Evolutionary conservation across 2,329 filamentous ascomycete genomes (phyloP).

Genomic region (Microsporum audouinii): DNA sequence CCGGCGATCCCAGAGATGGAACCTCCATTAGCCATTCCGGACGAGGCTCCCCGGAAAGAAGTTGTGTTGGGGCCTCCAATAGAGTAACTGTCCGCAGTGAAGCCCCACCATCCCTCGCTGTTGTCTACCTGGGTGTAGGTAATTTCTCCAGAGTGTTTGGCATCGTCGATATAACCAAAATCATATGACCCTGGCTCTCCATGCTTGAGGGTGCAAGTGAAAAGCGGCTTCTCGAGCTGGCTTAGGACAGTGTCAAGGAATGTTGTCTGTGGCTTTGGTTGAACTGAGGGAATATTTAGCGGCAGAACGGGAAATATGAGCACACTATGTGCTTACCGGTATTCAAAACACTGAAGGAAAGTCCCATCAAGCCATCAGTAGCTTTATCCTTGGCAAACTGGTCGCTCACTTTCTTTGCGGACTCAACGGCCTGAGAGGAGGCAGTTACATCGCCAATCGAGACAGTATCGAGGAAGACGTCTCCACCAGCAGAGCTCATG

Average conservation of each 20-base stretch:
- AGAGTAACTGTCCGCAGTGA: conserved; percentile 47
- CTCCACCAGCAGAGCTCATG: conserved; percentile 50
- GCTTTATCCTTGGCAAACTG: conserved; percentile 41
- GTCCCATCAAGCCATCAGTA: conserved; percentile 50
- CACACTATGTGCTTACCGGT: conserved; percentile 25
- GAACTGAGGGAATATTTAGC: conserved; percentile 7
- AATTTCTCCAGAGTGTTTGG: conserved; percentile 52
- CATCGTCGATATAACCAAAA: conserved; percentile 57
- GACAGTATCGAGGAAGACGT: conserved; percentile 56
- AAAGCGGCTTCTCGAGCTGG: conserved; percentile 51
- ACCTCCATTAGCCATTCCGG: not conserved
- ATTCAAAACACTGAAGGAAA: conserved; percentile 51
- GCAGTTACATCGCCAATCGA: conserved; percentile 50
- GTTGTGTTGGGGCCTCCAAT: conserved; percentile 33
- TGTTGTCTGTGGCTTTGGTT: conserved; percentile 44
- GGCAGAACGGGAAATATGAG: not conserved
- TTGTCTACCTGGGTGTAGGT: conserved; percentile 51
- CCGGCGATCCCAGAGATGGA: not conserved
- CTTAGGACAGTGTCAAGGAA: conserved; percentile 60
- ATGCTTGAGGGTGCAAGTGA: conserved; percentile 57
- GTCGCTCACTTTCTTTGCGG: conserved; percentile 48
- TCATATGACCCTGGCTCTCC: conserved; percentile 54
- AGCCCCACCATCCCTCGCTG: conserved; percentile 58
- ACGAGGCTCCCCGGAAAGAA: not conserved
- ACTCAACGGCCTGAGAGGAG: conserved; percentile 52